phyloP scores from a whole-genome alignment of 371 early-diverging fungal species.

The Parasitella parasitica region DNA sequence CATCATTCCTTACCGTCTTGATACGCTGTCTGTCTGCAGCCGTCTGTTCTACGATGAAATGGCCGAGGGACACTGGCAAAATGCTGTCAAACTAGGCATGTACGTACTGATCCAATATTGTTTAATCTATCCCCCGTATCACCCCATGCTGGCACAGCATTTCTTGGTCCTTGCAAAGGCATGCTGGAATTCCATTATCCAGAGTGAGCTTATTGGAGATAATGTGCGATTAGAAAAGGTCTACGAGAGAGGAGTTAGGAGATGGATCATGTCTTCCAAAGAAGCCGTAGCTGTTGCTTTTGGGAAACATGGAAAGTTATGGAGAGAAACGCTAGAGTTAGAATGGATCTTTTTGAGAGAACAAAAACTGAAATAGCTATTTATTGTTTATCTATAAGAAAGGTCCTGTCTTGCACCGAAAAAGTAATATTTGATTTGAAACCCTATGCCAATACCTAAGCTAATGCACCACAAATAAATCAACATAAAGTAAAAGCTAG shows the following conservation, averaged over 20 bases:
- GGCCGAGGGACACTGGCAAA: conserved; percentile 43
- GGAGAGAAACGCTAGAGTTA: conserved; percentile 45
- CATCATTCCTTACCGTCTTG: conserved; percentile 33
- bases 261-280: conserved; percentile 46
- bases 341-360: conserved; percentile 51
- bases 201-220: conserved; percentile 26
- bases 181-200: conserved; percentile 60
- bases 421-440: conserved; percentile 13
- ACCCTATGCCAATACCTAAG: conserved; percentile 12
- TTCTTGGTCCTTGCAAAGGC: conserved; percentile 64
- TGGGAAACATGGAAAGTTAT: conserved; percentile 40
- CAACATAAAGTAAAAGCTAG: conserved; percentile 16
- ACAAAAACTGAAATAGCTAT: conserved; percentile 31
- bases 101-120: conserved; percentile 67
- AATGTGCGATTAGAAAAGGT: conserved; percentile 28
- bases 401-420: background rate
- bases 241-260: conserved; percentile 38
- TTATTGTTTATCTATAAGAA: background rate
- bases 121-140: conserved; percentile 68
- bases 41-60: conserved; percentile 42
- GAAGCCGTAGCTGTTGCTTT: conserved; percentile 31
- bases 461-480: conserved; percentile 10
- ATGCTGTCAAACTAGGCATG: conserved; percentile 57
- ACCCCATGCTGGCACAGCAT: conserved; percentile 72
- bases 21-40: conserved; percentile 30